A percentile compares a stretch with the other conserved stretches of the same genome.
phyloP scores from a whole-genome alignment of 139 green algal species.

The Micractinium sp. region DNA sequence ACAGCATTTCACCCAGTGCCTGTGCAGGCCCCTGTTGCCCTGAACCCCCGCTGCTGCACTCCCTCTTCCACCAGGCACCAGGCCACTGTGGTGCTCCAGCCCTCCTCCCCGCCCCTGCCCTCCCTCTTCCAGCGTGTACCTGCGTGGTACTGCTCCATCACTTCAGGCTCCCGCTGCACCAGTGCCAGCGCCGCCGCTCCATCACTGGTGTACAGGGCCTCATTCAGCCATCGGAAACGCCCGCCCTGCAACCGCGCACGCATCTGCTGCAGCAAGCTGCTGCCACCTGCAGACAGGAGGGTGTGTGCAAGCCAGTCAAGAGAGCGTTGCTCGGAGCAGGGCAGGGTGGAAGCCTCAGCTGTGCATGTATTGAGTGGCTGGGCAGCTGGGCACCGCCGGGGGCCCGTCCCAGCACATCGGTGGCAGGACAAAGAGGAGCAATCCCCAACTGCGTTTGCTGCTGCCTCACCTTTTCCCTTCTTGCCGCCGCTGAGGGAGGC shows the following conservation, averaged over 20 bases:
- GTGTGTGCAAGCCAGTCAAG: background rate
- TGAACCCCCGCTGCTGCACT: background rate
- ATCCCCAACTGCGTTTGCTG: background rate
- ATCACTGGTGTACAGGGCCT: conserved; percentile 91
- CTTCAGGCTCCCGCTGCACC: conserved; percentile 71
- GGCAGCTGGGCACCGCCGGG: background rate
- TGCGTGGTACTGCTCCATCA: conserved; percentile 91
- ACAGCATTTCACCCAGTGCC: no score
- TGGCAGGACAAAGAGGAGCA: background rate
- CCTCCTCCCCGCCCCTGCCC: background rate
- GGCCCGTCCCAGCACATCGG: background rate
- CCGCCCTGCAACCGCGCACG: conserved; percentile 75
- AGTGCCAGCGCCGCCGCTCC: conserved; percentile 67
- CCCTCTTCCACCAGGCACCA: no score
- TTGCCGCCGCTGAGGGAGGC: background rate
- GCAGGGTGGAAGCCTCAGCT: background rate
- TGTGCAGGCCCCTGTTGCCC: no score
- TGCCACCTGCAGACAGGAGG: background rate
- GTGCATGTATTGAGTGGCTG: background rate
- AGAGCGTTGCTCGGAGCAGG: background rate
- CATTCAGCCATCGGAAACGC: conserved; percentile 94
- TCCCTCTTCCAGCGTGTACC: background rate
- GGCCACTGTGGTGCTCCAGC: no score
- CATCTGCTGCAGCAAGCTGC: conserved; percentile 78
- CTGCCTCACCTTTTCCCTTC: conserved; percentile 1